Percentiles rank a stretch among this genome's conserved stretches.
These are phyloP conservation scores for Hymenotorrendiella dingleyae DNA, from an alignment of 2,329 filamentous ascomycete species.

Conservation along the genomic window DNA sequence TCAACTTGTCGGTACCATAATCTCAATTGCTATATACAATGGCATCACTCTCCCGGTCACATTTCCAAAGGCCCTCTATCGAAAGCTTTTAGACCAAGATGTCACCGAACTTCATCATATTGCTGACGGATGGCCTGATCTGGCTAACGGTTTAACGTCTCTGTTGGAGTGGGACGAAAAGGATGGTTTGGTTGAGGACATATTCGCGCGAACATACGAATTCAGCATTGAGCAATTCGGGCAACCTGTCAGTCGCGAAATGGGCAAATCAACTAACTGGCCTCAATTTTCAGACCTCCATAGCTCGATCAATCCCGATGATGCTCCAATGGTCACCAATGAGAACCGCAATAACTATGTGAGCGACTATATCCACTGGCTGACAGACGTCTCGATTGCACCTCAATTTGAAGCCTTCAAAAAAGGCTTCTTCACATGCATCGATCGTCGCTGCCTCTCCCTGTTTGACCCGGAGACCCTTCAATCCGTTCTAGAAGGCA, in stretches of 20 bases:
- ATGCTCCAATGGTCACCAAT: conserved; percentile 69
- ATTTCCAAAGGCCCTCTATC: conserved; percentile 80
- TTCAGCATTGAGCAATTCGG: conserved; percentile 64
- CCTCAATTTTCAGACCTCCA: conserved; percentile 42
- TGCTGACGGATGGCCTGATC: conserved; percentile 78
- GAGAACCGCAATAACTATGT: conserved; percentile 74
- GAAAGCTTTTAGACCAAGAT: conserved; percentile 65
- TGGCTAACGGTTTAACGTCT: conserved; percentile 66
- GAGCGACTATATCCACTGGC: conserved; percentile 76
- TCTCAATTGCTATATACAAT: conserved; percentile 89
- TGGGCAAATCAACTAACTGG: conserved; percentile 42
- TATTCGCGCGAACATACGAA: conserved; percentile 80
- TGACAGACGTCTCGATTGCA: conserved; percentile 70
- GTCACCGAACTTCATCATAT: conserved; percentile 71
- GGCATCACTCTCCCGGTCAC: conserved; percentile 85
- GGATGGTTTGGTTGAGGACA: conserved; percentile 70
- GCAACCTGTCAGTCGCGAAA: conserved; percentile 50
- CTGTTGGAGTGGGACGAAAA: conserved; percentile 71
- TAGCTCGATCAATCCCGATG: conserved; percentile 34
- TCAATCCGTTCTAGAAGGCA: conserved; percentile 76
- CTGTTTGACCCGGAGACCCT: conserved; percentile 64
- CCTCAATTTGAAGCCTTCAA: conserved; percentile 78
- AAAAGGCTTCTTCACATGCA: conserved; percentile 70
- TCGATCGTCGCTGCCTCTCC: conserved; percentile 63
- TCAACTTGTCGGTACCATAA: conserved; percentile 79